Evolutionary conservation across 108 stramenopile species (phyloP).

Genomic region (Pseudonitzschia multiseries): DNA sequence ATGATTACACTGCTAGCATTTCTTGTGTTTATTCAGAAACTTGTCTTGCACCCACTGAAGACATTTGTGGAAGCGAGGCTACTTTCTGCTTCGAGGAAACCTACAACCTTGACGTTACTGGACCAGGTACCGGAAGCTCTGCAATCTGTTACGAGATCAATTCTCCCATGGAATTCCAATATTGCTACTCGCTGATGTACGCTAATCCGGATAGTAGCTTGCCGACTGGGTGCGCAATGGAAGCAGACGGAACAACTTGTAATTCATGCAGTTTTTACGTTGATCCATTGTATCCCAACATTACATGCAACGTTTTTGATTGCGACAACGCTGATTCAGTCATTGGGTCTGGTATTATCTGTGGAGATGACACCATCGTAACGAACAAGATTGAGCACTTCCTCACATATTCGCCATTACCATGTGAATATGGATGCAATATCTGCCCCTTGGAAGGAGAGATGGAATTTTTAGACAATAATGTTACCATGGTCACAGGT

Average conservation of each 20-base stretch:
- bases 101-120: conserved; percentile 2
- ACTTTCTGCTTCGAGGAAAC: conserved; percentile 9
- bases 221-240: neutral
- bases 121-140: neutral
- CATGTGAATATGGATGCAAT: conserved; percentile 15
- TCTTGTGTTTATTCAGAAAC: neutral
- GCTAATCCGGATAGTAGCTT: neutral
- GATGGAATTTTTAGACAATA: neutral
- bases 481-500: conserved; percentile 8
- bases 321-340: neutral
- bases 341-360: neutral
- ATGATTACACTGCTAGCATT: neutral
- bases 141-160: conserved; percentile 2
- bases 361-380: conserved; percentile 6
- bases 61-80: neutral
- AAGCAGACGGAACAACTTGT: conserved; percentile 2
- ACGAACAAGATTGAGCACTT: neutral
- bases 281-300: neutral
- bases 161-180: neutral
- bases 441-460: conserved; percentile 6
- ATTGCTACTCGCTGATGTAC: conserved; percentile 12
- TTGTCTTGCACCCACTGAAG: neutral
- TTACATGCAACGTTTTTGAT: conserved; percentile 1
- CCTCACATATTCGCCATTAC: neutral
- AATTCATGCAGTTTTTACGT: conserved; percentile 4